Base-by-base conservation (phyloP, 2,329 filamentous ascomycete species). In the Microdochium trichocladiopsis region DNA sequence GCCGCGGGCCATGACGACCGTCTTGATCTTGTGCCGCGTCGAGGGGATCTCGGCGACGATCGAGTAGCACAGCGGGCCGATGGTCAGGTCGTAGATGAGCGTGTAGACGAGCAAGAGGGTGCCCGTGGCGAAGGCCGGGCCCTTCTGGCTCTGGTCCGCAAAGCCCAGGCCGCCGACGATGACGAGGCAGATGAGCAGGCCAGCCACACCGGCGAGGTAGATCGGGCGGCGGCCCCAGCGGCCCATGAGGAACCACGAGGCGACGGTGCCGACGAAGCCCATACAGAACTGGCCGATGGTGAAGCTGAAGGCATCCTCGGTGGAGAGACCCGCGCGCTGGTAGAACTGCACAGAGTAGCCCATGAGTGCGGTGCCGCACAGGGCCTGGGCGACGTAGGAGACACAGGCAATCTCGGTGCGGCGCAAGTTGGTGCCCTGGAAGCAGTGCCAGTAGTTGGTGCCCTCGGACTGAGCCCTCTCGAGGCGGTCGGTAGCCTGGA, bases 201-300 rank as follows among this genome's bases (percentile, higher is more conserved):
- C 52, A 3, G 60, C 53, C n/a, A 67, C 64, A 1, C 70, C 72
- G 28, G 57, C 58, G 41, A 69, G 63, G 52, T 73, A 74, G 47
- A 72, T 66, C 1, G 60, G 61, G 18, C 72, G 62, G 4, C 72
- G 67, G 12, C 72, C 72, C 36, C 68, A 61, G 8, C 62, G 61
- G 3, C 64, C 58, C 1, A 74, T 56, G 2, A 73, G 53, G 14
- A 64, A 57, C 72, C 72, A 76, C 0, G 72, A 70, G 36, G 69
- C 58, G 18, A 64, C 61, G 1, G 72, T 74, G 0, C 72, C 72
- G 2, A 72, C 33, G 21, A 75, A 66, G 3, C 70, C 72, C 2
- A 75, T 60, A 0, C 68, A 71, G 3, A 69, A 68, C 33, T 70
- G 64, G 4, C 69, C 72, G 10, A 75, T 56, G 41, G 67, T 65